Base-by-base conservation (phyloP, 2,329 filamentous ascomycete species). In the Aspergillus brasiliensis region DNA sequence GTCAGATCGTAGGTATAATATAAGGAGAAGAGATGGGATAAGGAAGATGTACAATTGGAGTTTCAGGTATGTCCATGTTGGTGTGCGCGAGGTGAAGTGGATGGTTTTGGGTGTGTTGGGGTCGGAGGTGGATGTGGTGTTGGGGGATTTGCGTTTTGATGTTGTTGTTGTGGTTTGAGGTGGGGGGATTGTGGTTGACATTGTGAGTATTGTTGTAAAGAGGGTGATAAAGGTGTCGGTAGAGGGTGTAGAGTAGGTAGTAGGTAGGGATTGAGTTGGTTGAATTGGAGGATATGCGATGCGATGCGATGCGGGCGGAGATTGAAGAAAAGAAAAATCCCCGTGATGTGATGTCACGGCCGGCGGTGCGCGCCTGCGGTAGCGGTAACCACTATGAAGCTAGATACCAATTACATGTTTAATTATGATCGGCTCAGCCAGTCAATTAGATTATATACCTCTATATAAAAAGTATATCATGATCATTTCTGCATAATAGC, bases 11-110 rank as follows among this genome's bases (percentile, higher is more conserved):
- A 56, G 49, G 57, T 62, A 52, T 49, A 53, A 37, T 52, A 62
- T 49, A 48, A 69, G 51, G 27, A 60, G 60, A 47, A 10, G 25
- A 17, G 17, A 4, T 15, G 10, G n/a, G 31, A 15, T 13, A 11
- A 38, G 47, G 17, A 15, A 25, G 38, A 62, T 69, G 51, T 71
- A 78, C 77, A 79, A 62, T 65, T 77, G 74, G 48, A 79, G 74
- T 64, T 77, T 75, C 61, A 79, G 69, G 63, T 78, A 79, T 25
- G 76, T 77, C 77, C 77, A 79, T 58, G 70, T 70, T n/a, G 77
- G 76, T 62, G 75, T 76, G 57, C 77, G 77, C 53, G 75, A 69
- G n/a, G 75, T 78, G 66, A 79, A 77, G 51, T 69, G 67, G 23
- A 67, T 63, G 34, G 63, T 59, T 48, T 65, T 70, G 51, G 63